phyloP scores from a whole-genome alignment of 2,329 filamentous ascomycete genomes.

The Xylariomycetidae sp. region DNA sequence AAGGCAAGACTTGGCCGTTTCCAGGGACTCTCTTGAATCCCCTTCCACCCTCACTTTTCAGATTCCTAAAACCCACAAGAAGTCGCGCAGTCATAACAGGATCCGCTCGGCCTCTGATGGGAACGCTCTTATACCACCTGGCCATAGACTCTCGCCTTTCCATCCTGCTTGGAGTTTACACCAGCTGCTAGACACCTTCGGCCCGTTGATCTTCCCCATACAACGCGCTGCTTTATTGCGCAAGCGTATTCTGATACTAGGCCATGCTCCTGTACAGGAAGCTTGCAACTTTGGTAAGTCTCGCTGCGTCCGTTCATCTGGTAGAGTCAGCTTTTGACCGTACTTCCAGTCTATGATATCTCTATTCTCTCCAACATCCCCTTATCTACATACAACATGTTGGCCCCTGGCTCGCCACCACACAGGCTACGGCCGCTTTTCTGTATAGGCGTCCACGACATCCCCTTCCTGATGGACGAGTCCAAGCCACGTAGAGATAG shows the following conservation, averaged over 20 bases:
- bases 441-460: constrained; percentile 88
- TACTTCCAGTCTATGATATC: constrained; percentile 73
- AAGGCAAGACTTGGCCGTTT: constrained; percentile 25
- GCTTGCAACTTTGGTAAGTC: constrained; percentile 80
- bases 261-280: constrained; percentile 76
- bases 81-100: constrained; percentile 39
- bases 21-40: constrained; percentile 44
- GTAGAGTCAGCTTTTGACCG: constrained; percentile 11
- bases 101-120: constrained; percentile 59
- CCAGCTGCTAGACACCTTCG: constrained; percentile 73
- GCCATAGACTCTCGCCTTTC: constrained; percentile 64
- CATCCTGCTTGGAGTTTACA: constrained; percentile 85
- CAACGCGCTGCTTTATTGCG: constrained; percentile 80
- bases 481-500: constrained; percentile 38
- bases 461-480: constrained; percentile 65
- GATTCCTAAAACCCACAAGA: constrained; percentile 15
- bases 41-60: constrained; percentile 43
- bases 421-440: constrained; percentile 78
- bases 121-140: constrained; percentile 49
- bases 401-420: constrained; percentile 56
- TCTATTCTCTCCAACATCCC: constrained; percentile 91
- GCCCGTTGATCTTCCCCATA: constrained; percentile 86
- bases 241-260: constrained; percentile 82
- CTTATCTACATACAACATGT: constrained; percentile 60
- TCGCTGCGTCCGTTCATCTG: not conserved